Percentiles rank a stretch among this genome's conserved stretches.
phyloP scores from a whole-genome alignment of 2,329 filamentous ascomycete genomes.

The Chaetomium olivaceum region DNA sequence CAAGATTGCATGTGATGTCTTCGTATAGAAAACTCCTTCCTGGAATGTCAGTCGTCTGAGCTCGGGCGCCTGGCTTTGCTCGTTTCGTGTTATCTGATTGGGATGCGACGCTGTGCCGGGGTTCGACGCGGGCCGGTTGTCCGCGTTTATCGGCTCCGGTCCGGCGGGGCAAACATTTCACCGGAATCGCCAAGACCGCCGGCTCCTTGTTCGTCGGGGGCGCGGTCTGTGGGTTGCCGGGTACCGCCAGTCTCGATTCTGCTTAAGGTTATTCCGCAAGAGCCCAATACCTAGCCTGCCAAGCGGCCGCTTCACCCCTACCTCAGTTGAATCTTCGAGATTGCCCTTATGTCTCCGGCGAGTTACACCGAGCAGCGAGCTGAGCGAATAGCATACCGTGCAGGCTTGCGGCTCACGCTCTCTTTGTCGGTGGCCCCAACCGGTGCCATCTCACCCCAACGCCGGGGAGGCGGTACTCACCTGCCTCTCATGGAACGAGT shows the following conservation, averaged over 20 bases:
- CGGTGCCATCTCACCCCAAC: slow-evolving; percentile 1
- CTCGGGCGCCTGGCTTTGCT: background rate
- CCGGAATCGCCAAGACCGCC: background rate
- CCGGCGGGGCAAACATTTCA: background rate
- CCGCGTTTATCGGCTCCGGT: slow-evolving; percentile 2
- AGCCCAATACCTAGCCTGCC: background rate
- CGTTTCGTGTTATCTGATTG: background rate
- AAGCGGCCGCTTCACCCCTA: too few relatives aligned
- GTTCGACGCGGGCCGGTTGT: background rate
- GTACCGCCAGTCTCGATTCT: background rate
- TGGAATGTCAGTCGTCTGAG: background rate
- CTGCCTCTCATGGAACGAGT: slow-evolving; percentile 1
- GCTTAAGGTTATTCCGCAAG: background rate
- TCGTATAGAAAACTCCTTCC: background rate
- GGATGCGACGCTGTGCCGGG: background rate
- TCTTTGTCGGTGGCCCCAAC: background rate
- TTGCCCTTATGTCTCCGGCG: background rate
- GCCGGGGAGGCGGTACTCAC: background rate
- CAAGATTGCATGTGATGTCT: background rate
- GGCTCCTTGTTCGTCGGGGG: too few relatives aligned
- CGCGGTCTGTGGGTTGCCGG: too few relatives aligned
- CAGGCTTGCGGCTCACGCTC: background rate
- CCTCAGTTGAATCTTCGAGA: background rate
- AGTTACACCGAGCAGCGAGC: background rate
- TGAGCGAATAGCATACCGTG: background rate